Evolutionary conservation across 441 rosid species (phyloP), one percentile per base, ranked within the genome.

Genomic region (Adansonia grandidieri): DNA sequence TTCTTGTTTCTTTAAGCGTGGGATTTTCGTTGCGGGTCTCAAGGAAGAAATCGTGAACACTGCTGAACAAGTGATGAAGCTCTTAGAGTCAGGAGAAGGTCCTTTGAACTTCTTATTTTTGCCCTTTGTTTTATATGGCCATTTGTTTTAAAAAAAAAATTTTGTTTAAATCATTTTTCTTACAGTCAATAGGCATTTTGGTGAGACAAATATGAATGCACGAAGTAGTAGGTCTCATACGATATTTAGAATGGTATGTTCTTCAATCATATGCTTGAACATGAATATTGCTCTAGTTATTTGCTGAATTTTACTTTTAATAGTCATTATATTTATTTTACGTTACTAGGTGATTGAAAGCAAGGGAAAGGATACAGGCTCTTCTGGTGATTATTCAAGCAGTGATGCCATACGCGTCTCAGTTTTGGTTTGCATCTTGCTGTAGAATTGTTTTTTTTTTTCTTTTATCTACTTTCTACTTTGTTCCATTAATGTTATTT

Each of bases 201-300:
- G 98, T 0, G 98, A 91, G 89, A 96, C 99, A 78, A 96, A 94
- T 83, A 96, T 96, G 98, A 96, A 94, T 78, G 89, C 86, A 75
- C 92, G 92, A 28, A 96, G 99, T 82, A 96, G 99, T 84, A 93
- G 97, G 75, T 96, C 99, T 15, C 99, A 96, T 88, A 92, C 97
- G 6, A 91, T 96, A 81, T 96, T 96, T 73, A 88, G 98, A 88
- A 92, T 93, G 98, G 99, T 96, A 88, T 50, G 66, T n/a, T 66
- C 74, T 57, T 80, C 6, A 28, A 40, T 6, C 71, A 24, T 54
- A 63, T 4, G 50, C 28, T 64, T 70, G 61, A 60, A 54, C 22
- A 74, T 79, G 42, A 67, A 15, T 1, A 2, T 8, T 15, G 61
- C 22, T 7, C 50, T 32, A 19, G 24, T 62, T 10, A 47, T 77